phyloP scores from a whole-genome alignment of 345 rosid species.

The Acer campestre region DNA sequence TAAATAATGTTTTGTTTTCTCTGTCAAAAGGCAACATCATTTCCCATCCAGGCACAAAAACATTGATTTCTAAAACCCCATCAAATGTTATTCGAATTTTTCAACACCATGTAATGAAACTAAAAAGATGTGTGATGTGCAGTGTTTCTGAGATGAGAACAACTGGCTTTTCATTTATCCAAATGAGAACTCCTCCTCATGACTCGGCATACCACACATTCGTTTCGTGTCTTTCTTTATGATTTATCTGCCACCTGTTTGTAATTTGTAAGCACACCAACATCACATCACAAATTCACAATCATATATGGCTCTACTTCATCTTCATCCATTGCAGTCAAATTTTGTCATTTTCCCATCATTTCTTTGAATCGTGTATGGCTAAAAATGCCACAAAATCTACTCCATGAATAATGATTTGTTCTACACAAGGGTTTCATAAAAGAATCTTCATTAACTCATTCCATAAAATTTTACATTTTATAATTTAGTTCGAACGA shows the following conservation, averaged over 20 bases:
- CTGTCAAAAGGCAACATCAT: not conserved
- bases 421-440: not conserved
- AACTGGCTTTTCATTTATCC: not conserved
- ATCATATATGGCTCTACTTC: not conserved
- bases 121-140: not conserved
- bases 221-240: not conserved
- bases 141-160: not conserved
- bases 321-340: not conserved
- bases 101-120: not conserved
- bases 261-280: not conserved
- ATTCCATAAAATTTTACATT: conserved; percentile 14
- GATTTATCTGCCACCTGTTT: not conserved
- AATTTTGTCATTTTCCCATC: no score
- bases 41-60: not conserved
- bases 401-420: no score
- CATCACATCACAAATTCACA: not conserved
- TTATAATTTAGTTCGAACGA: not conserved
- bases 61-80: not conserved
- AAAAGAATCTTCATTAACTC: not conserved
- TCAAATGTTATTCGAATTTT: not conserved
- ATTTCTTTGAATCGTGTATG: no score
- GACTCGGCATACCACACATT: conserved; percentile 3
- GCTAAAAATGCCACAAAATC: no score
- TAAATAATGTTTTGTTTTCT: not conserved
- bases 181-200: not conserved